These are phyloP conservation scores for Lycium ferocissimum DNA, from an alignment of 257 asterid genomes.

Conservation along the genomic window DNA sequence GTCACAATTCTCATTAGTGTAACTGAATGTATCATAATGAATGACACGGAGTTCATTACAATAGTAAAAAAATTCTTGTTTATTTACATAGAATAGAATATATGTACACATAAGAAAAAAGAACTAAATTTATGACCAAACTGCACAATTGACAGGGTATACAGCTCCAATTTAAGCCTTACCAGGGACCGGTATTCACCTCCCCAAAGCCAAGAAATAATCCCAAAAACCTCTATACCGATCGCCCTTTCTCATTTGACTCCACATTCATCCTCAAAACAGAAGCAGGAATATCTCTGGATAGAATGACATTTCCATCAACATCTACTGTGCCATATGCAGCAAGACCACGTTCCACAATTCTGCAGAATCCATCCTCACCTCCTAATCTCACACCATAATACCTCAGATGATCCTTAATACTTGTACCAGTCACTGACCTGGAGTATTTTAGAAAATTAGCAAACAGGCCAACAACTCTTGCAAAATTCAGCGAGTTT, in stretches of 20 bases:
- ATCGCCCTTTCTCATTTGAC: not conserved
- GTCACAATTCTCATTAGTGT: not conserved
- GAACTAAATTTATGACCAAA: not conserved
- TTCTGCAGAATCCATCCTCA: slow-evolving; percentile 59
- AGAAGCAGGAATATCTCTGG: slow-evolving; percentile 48
- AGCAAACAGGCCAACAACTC: slow-evolving; percentile 14
- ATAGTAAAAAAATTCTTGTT: not conserved
- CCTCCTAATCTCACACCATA: slow-evolving; percentile 82
- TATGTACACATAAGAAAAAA: not conserved
- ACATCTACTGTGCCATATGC: slow-evolving; percentile 55
- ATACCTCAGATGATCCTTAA: slow-evolving; percentile 76
- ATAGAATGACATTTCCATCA: slow-evolving; percentile 74
- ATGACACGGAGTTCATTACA: not conserved
- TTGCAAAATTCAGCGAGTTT: not conserved
- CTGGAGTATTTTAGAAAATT: slow-evolving; percentile 49
- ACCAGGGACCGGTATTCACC: not conserved
- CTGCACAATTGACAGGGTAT: slow-evolving; percentile 17
- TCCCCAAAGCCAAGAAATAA: not conserved
- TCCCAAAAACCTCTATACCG: not conserved
- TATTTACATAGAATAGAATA: not conserved
- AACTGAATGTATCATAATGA: not conserved
- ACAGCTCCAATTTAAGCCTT: not conserved
- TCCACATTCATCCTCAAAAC: slow-evolving; percentile 46
- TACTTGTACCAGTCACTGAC: slow-evolving; percentile 92
- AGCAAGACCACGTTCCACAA: slow-evolving; percentile 61